Evolutionary conservation across 371 early-diverging fungal species (phyloP), one percentile per base, ranked within the genome.

Genomic region (Paraphysoderma sedebokerense): DNA sequence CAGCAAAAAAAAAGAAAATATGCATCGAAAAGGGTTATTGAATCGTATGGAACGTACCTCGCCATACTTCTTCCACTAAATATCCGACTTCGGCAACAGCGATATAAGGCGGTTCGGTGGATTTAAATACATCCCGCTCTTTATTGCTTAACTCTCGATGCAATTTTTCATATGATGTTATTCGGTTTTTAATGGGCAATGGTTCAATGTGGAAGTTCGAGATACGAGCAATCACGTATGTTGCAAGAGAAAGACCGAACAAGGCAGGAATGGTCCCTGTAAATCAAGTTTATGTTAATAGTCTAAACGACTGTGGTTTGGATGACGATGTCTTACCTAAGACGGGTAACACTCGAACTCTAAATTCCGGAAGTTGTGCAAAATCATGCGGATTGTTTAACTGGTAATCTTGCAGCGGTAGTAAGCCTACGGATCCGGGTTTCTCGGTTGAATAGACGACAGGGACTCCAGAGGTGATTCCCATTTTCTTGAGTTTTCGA

Each of bases 221-320:
- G n/a, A 95, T 60, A 46, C 72, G 69, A 19, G 83, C 75, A 26
- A 87, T 65, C 12, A 87, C 81, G 52, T 81, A 78, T 1, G 86
- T 79, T 3, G 89, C 92, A 65, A 95, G 80, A 11, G 87, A 67
- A 67, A 81, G 82, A 17, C 92, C 95, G 66, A 92, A 95, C 61
- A 92, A 79, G 15, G 90, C 88, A 0, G 95, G 92, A 30, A 95
- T 62, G 0, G 93, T 87, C 24, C 85, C n/a, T n/a, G n/a, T n/a
- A n/a, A n/a, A n/a, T 35, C 13, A 24, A 39, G 50, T 29, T n/a
- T 35, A 17, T 51, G 15, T 17, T 46, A 13, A 30, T 19, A 20
- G n/a, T 38, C 24, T n/a, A n/a, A n/a, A n/a, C n/a, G n/a, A n/a
- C n/a, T n/a, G n/a, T n/a, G n/a, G n/a, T n/a, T n/a, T n/a, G n/a